Base-by-base conservation (phyloP, 345 rosid species). In the Noccaea caerulescens region DNA sequence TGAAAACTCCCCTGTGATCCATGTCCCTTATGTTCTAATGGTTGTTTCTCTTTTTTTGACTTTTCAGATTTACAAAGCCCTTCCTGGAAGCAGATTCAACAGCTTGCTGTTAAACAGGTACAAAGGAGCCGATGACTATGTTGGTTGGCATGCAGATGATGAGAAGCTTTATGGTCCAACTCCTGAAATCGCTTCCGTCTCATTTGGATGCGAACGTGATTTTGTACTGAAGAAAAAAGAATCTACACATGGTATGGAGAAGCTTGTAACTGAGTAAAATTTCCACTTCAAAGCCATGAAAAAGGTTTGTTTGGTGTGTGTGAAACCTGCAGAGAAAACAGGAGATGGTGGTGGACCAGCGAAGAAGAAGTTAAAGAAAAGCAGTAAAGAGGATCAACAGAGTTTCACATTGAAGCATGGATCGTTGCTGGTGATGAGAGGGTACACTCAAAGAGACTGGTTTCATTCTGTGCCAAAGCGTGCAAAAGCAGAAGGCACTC, bases 121-220 rank as follows among this genome's bases (percentile, higher is more conserved):
- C 54, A 84, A 84, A 63, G 93, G 89, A 23, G 88, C 93, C 20
- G 82, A 67, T 51, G 96, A 93, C 69, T 82, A 86, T 56, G 92
- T 91, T 44, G 84, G 85, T 67, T 93, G 97, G 98, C 98, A 93
- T 72, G 84, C 96, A 1, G 97, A 93, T 76, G 98, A 87, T 34
- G 98, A 91, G 78, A 75, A 81, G 71, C 84, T 86, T 58, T 91
- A 87, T 12, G 94, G 97, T 52, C 78, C 78, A 0, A 81, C 86
- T 53, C 92, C 94, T 0, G 91, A 87, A 43, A 91, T 88, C 51
- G 96, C 94, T 5, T 93, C 97, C 0, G 81, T 93, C 72, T 87
- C 97, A 1, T 88, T 93, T 69, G 97, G 97, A 63, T 93, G 98
- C 10, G 94, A 93, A 42, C 87, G 91, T 2, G 96, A 93, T 39